phyloP scores from a whole-genome alignment of 371 early-diverging fungal genomes.

The Rhizopus sp. region DNA sequence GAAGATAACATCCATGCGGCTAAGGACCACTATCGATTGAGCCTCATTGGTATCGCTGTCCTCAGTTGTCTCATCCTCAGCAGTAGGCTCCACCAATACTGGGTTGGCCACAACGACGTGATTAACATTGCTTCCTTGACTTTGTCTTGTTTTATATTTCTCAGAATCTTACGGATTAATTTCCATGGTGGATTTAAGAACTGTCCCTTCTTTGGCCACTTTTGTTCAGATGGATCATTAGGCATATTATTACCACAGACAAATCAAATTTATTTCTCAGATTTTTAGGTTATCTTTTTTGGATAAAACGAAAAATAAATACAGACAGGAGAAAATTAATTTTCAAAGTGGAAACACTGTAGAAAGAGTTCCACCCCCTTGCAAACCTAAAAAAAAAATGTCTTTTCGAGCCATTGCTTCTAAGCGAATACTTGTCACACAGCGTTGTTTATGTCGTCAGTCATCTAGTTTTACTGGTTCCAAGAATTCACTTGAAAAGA shows the following conservation, averaged over 20 bases:
- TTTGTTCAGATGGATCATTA: too few species aligned
- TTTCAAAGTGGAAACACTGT: too few species aligned
- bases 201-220: too few species aligned
- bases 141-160: background rate
- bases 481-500: conserved; percentile 25
- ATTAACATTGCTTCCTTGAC: conserved; percentile 8
- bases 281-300: too few species aligned
- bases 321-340: background rate
- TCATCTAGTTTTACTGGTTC: background rate
- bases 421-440: background rate
- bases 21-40: too few species aligned
- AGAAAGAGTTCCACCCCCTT: background rate
- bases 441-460: background rate
- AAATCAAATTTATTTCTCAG: too few species aligned
- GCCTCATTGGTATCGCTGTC: too few species aligned
- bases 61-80: too few species aligned
- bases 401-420: conserved; percentile 1
- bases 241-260: too few species aligned
- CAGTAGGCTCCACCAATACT: too few species aligned
- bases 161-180: conserved; percentile 9
- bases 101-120: too few species aligned
- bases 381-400: background rate
- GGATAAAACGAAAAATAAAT: background rate
- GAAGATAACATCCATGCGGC: too few species aligned
- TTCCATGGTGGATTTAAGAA: conserved; percentile 13